phyloP scores from a whole-genome alignment of 129 eudicot species.

The Calendula officinalis region DNA sequence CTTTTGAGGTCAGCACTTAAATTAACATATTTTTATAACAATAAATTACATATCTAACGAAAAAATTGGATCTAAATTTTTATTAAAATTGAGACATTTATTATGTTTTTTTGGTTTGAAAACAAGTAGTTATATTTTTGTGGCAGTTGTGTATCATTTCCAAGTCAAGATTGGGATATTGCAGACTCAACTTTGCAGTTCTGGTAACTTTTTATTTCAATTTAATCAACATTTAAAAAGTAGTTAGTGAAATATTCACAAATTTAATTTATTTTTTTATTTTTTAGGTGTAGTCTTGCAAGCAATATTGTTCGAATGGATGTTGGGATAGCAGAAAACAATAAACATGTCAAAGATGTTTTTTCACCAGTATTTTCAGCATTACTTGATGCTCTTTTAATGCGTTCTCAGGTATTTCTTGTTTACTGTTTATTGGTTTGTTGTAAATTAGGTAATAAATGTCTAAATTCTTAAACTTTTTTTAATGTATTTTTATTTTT shows the following conservation, averaged over 20 bases:
- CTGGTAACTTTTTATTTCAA: constrained; percentile 49
- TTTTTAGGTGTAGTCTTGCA: constrained; percentile 80
- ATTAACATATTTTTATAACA: background rate
- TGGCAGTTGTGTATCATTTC: constrained; percentile 86
- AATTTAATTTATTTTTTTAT: constrained; percentile 18
- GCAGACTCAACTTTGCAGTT: constrained; percentile 96
- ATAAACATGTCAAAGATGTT: constrained; percentile 46
- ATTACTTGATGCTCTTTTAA: constrained; percentile 79
- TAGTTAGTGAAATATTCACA: constrained; percentile 14
- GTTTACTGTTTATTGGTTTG: constrained; percentile 4
- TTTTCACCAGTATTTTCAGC: constrained; percentile 75
- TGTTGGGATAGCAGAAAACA: constrained; percentile 37
- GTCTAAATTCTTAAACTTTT: background rate
- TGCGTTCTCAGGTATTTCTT: constrained; percentile 75
- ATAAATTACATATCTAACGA: background rate
- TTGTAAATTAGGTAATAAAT: constrained; percentile 8
- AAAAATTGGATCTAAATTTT: too few relatives aligned
- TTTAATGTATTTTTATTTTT: constrained; percentile 6
- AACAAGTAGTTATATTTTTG: constrained; percentile 14
- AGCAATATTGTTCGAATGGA: constrained; percentile 67
- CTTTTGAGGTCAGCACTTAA: constrained; percentile 66
- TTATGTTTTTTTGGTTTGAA: background rate
- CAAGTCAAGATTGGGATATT: constrained; percentile 92
- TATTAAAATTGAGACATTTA: background rate
- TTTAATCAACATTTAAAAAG: constrained; percentile 4